Base-by-base conservation (phyloP, 83 land plant genomes). In the Thuja plicata region DNA sequence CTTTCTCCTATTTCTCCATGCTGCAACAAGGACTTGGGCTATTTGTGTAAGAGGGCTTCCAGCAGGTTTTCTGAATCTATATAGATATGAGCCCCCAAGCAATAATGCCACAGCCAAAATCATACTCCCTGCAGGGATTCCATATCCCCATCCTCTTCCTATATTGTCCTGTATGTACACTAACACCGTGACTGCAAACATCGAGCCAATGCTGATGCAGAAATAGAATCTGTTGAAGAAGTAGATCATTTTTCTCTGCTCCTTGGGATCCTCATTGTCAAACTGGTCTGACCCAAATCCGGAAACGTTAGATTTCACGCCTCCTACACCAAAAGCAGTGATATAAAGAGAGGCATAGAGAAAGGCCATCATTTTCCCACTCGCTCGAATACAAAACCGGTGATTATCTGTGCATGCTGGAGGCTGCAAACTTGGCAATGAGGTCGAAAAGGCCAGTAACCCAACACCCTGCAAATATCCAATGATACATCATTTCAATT, bases 161-260 rank as follows among this genome's bases (percentile, higher is more conserved):
- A 93, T 92, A 80, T 93, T 89, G 87, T 93, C 93, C 76, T 94
- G 96, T n/a, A 93, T 82, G 74, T 93, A 94, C 9, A 93, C 94
- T 40, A 94, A 86, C 48, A 94, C 93, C 3, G 92, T 94, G 12
- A 92, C 94, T 7, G 96, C 93, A 60, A 94, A 91, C 3, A 94
- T 80, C 2, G 94, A 93, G 19, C 94, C 96, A 1, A 93, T 24
- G 90, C 96, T 93, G 41, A 94, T 86, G 88, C 91, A 87, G 90
- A 94, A 92, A 86, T 93, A 93, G 91, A 93, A 93, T 37, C 94
- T 88, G 60, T 94, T 93, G 92, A 94, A 94, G 90, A 93, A 94
- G 87, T 90, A 92, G 1, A 92, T 87, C 96, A 94, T 93, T n/a
- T 89, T 86, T 88, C 91, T 94, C 89, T 92, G 87, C 84, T 92